A percentile compares a stretch with the other conserved stretches of the same genome.
These are phyloP conservation scores for Ogataea paraovalis DNA, from an alignment of 805 yeast species.

Conservation along the genomic window DNA sequence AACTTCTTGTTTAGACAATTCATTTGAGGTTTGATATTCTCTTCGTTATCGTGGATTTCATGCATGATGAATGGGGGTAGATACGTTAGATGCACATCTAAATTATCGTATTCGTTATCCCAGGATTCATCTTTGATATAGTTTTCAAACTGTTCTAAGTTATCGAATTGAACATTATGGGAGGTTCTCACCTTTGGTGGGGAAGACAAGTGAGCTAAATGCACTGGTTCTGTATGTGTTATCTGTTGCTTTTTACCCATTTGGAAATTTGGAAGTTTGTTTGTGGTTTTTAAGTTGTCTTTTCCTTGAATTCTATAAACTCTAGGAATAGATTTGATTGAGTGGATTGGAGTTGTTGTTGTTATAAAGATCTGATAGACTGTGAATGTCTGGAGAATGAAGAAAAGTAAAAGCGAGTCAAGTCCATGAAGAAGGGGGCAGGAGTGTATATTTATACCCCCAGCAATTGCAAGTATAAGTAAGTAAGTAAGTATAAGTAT, in stretches of 20 bases:
- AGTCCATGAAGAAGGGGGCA: background rate
- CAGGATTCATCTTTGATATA: conserved; percentile 69
- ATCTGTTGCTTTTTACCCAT: conserved; percentile 27
- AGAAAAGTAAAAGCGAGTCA: background rate
- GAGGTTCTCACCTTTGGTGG: conserved; percentile 30
- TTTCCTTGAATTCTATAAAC: background rate
- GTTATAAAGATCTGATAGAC: background rate
- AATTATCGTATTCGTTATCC: conserved; percentile 68
- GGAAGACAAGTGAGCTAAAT: conserved; percentile 26
- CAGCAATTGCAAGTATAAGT: no score
- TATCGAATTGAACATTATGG: conserved; percentile 48
- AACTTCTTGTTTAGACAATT: conserved; percentile 70
- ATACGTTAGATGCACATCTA: conserved; percentile 63
- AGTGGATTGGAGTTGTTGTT: background rate
- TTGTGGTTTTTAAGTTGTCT: background rate
- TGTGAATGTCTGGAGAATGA: conserved; percentile 2
- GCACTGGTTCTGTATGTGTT: conserved; percentile 26
- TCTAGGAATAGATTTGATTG: conserved; percentile 1
- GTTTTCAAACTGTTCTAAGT: conserved; percentile 55
- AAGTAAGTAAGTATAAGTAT: no score
- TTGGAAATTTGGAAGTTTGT: background rate
- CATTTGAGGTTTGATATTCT: conserved; percentile 66
- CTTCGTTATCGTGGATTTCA: conserved; percentile 65
- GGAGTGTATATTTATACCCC: background rate
- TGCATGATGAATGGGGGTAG: conserved; percentile 71